A percentile compares a stretch with the other conserved stretches of the same genome.
These are phyloP conservation scores for Phanerochaete carnosa DNA, from an alignment of 768 basidiomycete genomes.

Conservation along the genomic window DNA sequence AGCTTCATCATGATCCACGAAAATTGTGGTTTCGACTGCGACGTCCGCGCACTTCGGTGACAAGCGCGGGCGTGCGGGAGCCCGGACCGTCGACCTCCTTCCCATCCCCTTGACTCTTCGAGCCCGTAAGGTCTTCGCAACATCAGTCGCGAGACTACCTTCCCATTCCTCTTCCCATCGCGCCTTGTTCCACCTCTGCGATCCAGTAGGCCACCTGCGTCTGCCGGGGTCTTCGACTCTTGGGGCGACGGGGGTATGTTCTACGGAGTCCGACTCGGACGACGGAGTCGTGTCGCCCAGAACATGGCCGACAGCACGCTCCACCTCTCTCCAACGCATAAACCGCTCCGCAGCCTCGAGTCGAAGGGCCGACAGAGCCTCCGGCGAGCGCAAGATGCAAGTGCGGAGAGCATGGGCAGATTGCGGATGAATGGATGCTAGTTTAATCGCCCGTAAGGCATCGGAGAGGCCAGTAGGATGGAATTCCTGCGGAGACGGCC, in stretches of 20 bases:
- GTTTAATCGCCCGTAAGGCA: conserved; percentile 7
- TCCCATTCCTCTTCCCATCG: conserved; percentile 71
- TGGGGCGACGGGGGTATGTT: background rate
- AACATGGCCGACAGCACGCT: conserved; percentile 49
- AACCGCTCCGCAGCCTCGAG: conserved; percentile 68
- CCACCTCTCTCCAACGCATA: conserved; percentile 69
- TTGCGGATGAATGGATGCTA: conserved; percentile 56
- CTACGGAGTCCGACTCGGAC: background rate
- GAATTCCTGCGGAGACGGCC: background rate
- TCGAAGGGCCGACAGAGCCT: conserved; percentile 53
- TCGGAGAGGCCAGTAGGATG: background rate
- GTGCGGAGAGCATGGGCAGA: conserved; percentile 49
- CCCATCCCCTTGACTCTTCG: conserved; percentile 22
- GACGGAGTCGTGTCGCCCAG: conserved; percentile 17
- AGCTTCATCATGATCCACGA: background rate
- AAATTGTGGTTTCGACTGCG: background rate
- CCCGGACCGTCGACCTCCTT: background rate
- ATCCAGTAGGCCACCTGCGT: background rate
- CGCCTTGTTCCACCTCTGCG: conserved; percentile 50
- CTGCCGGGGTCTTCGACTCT: background rate
- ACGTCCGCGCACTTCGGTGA: background rate
- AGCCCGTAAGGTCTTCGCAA: conserved; percentile 47
- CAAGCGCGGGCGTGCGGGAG: background rate
- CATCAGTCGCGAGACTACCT: conserved; percentile 55
- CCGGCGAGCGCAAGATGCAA: conserved; percentile 64